Percentiles rank a stretch among this genome's conserved stretches.
phyloP scores from a whole-genome alignment of 306 rosid species.

The Purshia tridentata region DNA sequence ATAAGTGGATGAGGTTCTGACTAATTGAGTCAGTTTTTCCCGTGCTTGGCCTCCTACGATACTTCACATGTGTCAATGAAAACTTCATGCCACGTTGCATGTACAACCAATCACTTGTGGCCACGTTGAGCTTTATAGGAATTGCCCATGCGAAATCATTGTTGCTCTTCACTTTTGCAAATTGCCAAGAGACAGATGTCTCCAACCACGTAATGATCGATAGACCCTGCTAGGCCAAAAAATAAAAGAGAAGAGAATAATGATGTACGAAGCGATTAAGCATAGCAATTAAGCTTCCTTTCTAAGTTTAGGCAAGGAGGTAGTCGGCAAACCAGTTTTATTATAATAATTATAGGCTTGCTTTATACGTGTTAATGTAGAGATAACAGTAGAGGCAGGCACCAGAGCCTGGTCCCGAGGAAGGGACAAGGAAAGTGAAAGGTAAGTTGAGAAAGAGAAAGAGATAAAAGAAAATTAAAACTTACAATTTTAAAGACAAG shows the following conservation, averaged over 20 bases:
- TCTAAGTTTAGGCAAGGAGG: too few relatives aligned
- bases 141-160: neutral
- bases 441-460: neutral
- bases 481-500: neutral
- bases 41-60: neutral
- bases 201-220: too few relatives aligned
- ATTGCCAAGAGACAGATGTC: neutral
- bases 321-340: too few relatives aligned
- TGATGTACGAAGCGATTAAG: too few relatives aligned
- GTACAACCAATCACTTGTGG: too few relatives aligned
- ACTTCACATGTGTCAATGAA: neutral
- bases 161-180: neutral
- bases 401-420: neutral
- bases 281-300: too few relatives aligned
- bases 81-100: neutral
- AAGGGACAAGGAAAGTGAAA: neutral
- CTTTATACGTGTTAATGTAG: too few relatives aligned
- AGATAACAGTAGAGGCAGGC: too few relatives aligned
- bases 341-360: too few relatives aligned
- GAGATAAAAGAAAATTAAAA: neutral
- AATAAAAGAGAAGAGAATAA: too few relatives aligned
- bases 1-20: neutral
- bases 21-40: neutral
- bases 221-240: too few relatives aligned
- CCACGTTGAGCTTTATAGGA: neutral